Evolutionary conservation across 257 asterid genomes (phyloP).

Genomic region (Solanum habrochaites): DNA sequence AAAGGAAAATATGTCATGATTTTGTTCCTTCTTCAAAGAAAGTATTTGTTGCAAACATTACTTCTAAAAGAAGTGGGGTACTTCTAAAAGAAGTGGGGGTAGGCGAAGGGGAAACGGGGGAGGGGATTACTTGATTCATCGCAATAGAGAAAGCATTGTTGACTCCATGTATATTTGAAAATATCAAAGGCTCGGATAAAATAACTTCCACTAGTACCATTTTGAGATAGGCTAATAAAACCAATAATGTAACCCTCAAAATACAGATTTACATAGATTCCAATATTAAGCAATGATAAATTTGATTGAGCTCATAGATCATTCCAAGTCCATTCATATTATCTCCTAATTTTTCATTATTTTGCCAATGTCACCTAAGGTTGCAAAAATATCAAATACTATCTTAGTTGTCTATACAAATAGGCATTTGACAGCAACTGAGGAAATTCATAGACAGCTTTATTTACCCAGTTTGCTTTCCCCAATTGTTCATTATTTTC

Average conservation of each 20-base stretch:
- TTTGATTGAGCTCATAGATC: neutral
- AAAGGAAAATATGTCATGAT: neutral
- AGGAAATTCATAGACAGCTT: neutral
- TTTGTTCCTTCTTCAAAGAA: neutral
- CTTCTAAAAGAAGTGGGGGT: neutral
- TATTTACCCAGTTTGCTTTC: neutral
- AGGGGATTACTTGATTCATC: neutral
- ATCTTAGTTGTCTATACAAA: neutral
- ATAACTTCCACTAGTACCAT: neutral
- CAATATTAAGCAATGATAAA: neutral
- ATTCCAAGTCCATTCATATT: neutral
- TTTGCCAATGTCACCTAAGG: neutral
- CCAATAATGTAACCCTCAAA: neutral
- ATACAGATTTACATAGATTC: neutral
- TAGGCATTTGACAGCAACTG: neutral
- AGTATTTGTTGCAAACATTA: neutral
- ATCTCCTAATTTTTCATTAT: neutral
- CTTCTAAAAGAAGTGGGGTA: no score
- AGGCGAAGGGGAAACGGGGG: neutral
- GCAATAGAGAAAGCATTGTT: neutral
- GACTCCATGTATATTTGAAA: neutral
- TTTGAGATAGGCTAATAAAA: neutral
- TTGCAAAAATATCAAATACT: neutral
- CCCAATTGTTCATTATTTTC: neutral
- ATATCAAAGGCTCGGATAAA: neutral